phyloP scores from a whole-genome alignment of 768 basidiomycete species.

The Suillus americanus region DNA sequence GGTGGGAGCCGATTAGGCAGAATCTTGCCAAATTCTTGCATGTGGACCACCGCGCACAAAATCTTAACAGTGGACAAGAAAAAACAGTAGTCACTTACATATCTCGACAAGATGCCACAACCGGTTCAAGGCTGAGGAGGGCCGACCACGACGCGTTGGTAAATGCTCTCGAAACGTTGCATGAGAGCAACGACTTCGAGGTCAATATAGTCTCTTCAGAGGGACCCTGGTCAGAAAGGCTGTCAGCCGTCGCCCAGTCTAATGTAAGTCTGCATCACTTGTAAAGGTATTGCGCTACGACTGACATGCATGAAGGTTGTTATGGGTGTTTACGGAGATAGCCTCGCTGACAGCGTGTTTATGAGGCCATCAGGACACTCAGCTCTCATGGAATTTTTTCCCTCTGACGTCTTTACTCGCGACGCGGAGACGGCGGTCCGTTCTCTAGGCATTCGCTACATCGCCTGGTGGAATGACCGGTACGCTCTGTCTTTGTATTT shows the following conservation, averaged over 20 bases:
- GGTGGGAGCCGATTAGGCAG: constrained; percentile 67
- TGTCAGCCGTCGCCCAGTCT: constrained; percentile 65
- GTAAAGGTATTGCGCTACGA: constrained; percentile 4
- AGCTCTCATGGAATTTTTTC: constrained; percentile 79
- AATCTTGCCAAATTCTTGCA: constrained; percentile 45
- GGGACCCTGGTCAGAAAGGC: constrained; percentile 59
- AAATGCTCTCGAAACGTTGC: constrained; percentile 52
- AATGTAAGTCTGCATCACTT: constrained; percentile 45
- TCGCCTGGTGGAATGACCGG: constrained; percentile 54
- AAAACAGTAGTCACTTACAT: constrained; percentile 67
- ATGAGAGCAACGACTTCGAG: constrained; percentile 51
- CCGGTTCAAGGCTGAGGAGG: constrained; percentile 49
- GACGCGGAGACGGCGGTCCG: constrained; percentile 60
- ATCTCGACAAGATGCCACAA: constrained; percentile 53
- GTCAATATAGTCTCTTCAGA: constrained; percentile 52
- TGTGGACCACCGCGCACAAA: constrained; percentile 20
- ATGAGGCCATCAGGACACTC: constrained; percentile 61
- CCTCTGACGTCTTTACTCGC: constrained; percentile 58
- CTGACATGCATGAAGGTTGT: constrained; percentile 44
- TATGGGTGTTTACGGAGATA: constrained; percentile 56
- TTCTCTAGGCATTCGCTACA: constrained; percentile 54
- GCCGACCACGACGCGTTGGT: constrained; percentile 64
- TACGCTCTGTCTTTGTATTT: constrained; percentile 19
- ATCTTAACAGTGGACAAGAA: constrained; percentile 18
- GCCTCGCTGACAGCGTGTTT: constrained; percentile 69